Evolutionary conservation across 495 filamentous ascomycete species (phyloP), one percentile per base, ranked within the genome.

Genomic region (Neurospora sp.): DNA sequence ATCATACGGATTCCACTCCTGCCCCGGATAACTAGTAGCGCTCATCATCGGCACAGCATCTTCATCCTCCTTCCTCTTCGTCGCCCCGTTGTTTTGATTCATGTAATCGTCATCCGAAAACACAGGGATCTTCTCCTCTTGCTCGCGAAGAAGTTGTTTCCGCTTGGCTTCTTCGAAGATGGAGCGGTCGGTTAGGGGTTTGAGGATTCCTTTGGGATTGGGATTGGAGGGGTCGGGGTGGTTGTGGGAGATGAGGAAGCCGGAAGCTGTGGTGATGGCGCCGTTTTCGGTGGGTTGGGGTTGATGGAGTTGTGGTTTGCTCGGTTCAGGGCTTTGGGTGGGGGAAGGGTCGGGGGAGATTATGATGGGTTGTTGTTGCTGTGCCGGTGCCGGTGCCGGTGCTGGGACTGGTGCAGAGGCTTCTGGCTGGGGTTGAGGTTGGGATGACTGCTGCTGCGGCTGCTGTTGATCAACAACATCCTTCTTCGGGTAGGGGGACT

Each of bases 21-120:
- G 92, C 1, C 92, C 92, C 3, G 92, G 92, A 78, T 93, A 95
- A 38, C 90, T 89, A 12, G 92, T 94, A 9, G 91, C 90, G 54
- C 86, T 91, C 92, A 95, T 95, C 40, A 86, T 79, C 31, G 91
- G 89, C 37, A 83, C 81, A 3, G 85, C 86, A 20, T 89, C 86
- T 44, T 87, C 85, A 38, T 82, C 82, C 54, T 84, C 76, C 71
- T 77, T 76, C 71, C 71, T 81, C 77, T 1, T 75, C 77, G 18
- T 44, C 42, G 77, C 70, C 20, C 46, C 20, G 5, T 54, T 54
- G 4, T 62, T 27, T 5, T 27, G 23, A 8, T 31, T 12, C 46
- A 23, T 39, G 27, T 77, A 75, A 14, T 75, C 69, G 62, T 78
- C 77, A 16, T 71, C 72, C 27, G 77, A 72, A 35, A 77, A 77